Evolutionary conservation across 2,329 filamentous ascomycete species (phyloP).

Genomic region (Bipolaris oryzae): DNA sequence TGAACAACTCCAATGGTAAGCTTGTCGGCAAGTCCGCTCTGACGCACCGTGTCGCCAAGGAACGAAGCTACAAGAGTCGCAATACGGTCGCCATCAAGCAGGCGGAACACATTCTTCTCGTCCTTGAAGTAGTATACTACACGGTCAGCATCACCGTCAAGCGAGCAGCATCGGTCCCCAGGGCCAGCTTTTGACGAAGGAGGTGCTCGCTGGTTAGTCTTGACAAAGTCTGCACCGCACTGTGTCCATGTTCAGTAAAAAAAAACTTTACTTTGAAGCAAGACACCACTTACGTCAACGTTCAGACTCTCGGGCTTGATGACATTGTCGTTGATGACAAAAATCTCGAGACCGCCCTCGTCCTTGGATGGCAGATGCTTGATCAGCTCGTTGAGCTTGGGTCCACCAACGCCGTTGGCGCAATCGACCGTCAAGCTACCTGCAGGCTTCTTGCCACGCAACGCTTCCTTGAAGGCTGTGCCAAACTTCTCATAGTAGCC

Average conservation of each 20-base stretch:
- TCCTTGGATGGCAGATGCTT: slow-evolving; percentile 75
- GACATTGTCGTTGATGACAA: slow-evolving; percentile 90
- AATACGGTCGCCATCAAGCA: slow-evolving; percentile 96
- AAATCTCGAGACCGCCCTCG: slow-evolving; percentile 73
- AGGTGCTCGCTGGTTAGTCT: slow-evolving; percentile 92
- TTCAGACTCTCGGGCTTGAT: slow-evolving; percentile 89
- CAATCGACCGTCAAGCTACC: slow-evolving; percentile 87
- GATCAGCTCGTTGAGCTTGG: slow-evolving; percentile 84
- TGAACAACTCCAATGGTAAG: slow-evolving; percentile 94
- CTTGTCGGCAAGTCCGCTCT: slow-evolving; percentile 77
- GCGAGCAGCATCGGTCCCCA: slow-evolving; percentile 82
- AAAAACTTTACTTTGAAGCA: background rate
- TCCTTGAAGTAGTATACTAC: slow-evolving; percentile 95
- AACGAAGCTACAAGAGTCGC: slow-evolving; percentile 93
- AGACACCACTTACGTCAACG: slow-evolving; percentile 67
- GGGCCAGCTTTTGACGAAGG: slow-evolving; percentile 77
- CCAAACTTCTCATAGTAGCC: slow-evolving; percentile 96
- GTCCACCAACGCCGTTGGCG: slow-evolving; percentile 94
- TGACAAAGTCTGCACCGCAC: slow-evolving; percentile 96
- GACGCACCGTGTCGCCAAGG: slow-evolving; percentile 84
- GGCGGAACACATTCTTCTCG: slow-evolving; percentile 80
- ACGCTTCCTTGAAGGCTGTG: slow-evolving; percentile 81
- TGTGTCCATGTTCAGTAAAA: slow-evolving; percentile 46
- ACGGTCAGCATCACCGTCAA: slow-evolving; percentile 94
- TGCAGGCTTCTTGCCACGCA: slow-evolving; percentile 71